Evolutionary conservation across 352 stramenopile species (phyloP).

Genomic region (Globisporangium lucens): DNA sequence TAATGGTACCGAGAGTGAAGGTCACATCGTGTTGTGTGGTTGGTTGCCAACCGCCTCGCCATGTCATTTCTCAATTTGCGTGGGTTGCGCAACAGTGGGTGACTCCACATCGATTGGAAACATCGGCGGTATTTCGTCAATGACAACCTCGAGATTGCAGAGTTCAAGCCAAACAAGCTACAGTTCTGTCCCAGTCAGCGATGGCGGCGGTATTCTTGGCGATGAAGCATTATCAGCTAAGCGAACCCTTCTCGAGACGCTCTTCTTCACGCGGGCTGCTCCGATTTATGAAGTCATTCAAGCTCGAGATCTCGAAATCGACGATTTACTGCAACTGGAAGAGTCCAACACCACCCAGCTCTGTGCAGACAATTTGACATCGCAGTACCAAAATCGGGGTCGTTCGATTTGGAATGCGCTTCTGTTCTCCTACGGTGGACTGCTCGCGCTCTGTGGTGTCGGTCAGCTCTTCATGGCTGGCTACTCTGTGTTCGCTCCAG

Average conservation of each 20-base stretch:
- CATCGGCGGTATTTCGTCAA: neutral
- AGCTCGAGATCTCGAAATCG: conserved; percentile 1
- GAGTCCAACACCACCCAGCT: neutral
- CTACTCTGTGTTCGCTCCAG: conserved; percentile 13
- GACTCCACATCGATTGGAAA: neutral
- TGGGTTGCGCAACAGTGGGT: neutral
- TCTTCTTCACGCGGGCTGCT: conserved; percentile 12
- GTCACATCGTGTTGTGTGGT: neutral
- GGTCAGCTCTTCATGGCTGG: conserved; percentile 8
- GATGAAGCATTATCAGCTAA: neutral
- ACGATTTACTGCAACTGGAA: conserved; percentile 7
- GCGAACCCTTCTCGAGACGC: conserved; percentile 1
- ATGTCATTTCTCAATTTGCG: neutral
- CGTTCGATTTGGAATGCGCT: conserved; percentile 3
- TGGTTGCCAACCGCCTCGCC: neutral
- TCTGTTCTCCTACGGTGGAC: neutral
- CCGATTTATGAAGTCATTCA: conserved; percentile 7
- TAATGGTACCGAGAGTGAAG: neutral
- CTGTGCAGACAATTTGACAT: neutral
- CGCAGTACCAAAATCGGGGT: neutral
- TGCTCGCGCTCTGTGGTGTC: conserved; percentile 5
- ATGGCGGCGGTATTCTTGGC: neutral
- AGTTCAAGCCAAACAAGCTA: neutral
- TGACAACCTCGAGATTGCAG: neutral
- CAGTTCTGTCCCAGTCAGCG: neutral